Evolutionary conservation across 2,329 filamentous ascomycete species (phyloP).

Genomic region (Fusarium musae): DNA sequence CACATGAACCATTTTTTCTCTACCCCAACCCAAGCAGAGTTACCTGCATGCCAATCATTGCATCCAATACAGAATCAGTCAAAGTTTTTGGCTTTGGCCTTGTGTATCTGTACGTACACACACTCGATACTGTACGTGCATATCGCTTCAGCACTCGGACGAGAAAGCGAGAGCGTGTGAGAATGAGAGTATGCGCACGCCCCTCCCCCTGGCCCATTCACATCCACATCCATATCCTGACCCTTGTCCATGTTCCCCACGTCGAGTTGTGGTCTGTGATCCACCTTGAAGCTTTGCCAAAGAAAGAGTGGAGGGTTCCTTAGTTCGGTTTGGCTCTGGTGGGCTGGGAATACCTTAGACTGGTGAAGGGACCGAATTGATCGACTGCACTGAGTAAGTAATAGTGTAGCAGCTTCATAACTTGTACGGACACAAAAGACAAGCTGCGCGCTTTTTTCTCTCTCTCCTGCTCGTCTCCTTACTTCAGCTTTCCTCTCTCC

Average conservation of each 20-base stretch:
- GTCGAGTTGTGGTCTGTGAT: slow-evolving; percentile 27
- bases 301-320: slow-evolving; percentile 24
- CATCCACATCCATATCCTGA: slow-evolving; percentile 15
- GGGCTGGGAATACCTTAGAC: slow-evolving; percentile 31
- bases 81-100: slow-evolving; percentile 9
- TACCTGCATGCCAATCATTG: slow-evolving; percentile 19
- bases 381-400: slow-evolving; percentile 20
- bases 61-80: slow-evolving; percentile 16
- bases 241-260: slow-evolving; percentile 34
- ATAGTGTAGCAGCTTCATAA: slow-evolving; percentile 41
- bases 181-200: slow-evolving; percentile 22
- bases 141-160: background rate
- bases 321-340: slow-evolving; percentile 35
- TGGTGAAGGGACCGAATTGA: slow-evolving; percentile 35
- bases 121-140: background rate
- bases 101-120: slow-evolving; percentile 22
- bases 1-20: slow-evolving; percentile 15
- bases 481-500: slow-evolving; percentile 5
- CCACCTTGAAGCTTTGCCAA: slow-evolving; percentile 17
- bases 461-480: slow-evolving; percentile 9
- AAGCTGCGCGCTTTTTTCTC: slow-evolving; percentile 43
- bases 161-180: background rate
- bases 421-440: slow-evolving; percentile 42
- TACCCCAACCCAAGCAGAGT: slow-evolving; percentile 19
- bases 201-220: slow-evolving; percentile 28